Conservation (phyloP, 2,329 filamentous ascomycete species). For the Aspergillus versicolor region DNA sequence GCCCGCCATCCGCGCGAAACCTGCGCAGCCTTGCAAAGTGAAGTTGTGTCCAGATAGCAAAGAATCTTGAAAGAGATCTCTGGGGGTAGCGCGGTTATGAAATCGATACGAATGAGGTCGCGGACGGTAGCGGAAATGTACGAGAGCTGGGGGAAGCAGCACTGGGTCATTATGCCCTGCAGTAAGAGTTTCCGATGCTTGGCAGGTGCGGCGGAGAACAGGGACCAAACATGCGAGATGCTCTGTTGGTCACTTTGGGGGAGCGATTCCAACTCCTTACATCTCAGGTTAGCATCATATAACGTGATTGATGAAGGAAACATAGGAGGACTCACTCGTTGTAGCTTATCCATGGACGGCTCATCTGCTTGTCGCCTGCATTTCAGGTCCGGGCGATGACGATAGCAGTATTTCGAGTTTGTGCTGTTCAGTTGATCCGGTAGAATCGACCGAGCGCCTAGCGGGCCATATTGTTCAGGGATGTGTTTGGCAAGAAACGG, state of each 20-base stretch:
- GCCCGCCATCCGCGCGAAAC: slow-evolving; percentile 86
- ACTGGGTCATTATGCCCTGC: slow-evolving; percentile 92
- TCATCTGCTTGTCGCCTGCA: slow-evolving; percentile 92
- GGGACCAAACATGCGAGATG: slow-evolving; percentile 95
- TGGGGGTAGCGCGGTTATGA: slow-evolving; percentile 79
- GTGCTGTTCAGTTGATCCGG: slow-evolving; percentile 44
- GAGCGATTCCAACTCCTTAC: slow-evolving; percentile 76
- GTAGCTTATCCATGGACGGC: slow-evolving; percentile 91
- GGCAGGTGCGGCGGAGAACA: slow-evolving; percentile 91
- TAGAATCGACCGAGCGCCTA: slow-evolving; percentile 48
- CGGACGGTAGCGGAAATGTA: slow-evolving; percentile 87
- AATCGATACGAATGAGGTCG: slow-evolving; percentile 97
- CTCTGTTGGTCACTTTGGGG: slow-evolving; percentile 86
- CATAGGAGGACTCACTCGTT: slow-evolving; percentile 62
- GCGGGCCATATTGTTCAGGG: slow-evolving; percentile 79
- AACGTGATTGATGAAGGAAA: not conserved
- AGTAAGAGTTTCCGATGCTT: slow-evolving; percentile 96
- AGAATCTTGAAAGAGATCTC: slow-evolving; percentile 94
- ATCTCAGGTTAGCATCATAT: slow-evolving; percentile 2
- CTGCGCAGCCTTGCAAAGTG: slow-evolving; percentile 91
- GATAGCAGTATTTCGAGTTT: slow-evolving; percentile 93
- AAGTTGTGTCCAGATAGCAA: slow-evolving; percentile 87
- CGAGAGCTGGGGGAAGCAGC: slow-evolving; percentile 95
- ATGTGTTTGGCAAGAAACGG: slow-evolving; percentile 92
- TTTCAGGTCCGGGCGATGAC: slow-evolving; percentile 89